Conservation (phyloP, 805 yeast genomes). For the Kregervanrija pseudodelftensis region DNA sequence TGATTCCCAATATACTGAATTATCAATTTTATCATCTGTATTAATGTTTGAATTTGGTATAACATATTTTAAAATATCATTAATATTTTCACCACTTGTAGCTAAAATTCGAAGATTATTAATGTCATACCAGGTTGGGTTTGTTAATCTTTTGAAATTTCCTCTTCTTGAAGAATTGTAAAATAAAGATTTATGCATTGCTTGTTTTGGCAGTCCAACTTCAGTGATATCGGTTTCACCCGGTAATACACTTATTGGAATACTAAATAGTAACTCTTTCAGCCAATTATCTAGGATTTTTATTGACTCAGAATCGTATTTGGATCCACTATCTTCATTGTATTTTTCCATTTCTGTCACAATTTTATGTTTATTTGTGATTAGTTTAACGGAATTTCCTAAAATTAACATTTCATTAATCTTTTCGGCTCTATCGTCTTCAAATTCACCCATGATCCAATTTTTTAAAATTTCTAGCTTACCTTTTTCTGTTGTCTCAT, state of each 20-base stretch:
- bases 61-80: conserved; percentile 67
- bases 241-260: conserved; percentile 77
- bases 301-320: conserved; percentile 42
- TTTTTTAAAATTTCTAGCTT: conserved; percentile 56
- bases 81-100: conserved; percentile 78
- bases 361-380: conserved; percentile 18
- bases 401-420: conserved; percentile 36
- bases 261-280: conserved; percentile 43
- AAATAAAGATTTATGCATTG: conserved; percentile 75
- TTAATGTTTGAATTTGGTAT: conserved; percentile 32
- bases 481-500: conserved; percentile 34
- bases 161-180: conserved; percentile 28
- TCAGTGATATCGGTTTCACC: conserved; percentile 86
- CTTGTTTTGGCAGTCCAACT: conserved; percentile 79
- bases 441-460: conserved; percentile 61
- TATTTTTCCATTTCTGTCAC: conserved; percentile 30
- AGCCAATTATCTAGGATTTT: conserved; percentile 54
- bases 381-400: conserved; percentile 50
- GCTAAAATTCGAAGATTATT: conserved; percentile 56
- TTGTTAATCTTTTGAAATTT: conserved; percentile 43
- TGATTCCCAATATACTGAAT: conserved; percentile 23
- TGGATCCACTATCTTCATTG: conserved; percentile 47
- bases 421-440: conserved; percentile 16
- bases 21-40: conserved; percentile 17
- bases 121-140: conserved; percentile 67